These are phyloP conservation scores for Bryopsis sp. DNA, from an alignment of 139 green algal genomes.

Conservation along the genomic window DNA sequence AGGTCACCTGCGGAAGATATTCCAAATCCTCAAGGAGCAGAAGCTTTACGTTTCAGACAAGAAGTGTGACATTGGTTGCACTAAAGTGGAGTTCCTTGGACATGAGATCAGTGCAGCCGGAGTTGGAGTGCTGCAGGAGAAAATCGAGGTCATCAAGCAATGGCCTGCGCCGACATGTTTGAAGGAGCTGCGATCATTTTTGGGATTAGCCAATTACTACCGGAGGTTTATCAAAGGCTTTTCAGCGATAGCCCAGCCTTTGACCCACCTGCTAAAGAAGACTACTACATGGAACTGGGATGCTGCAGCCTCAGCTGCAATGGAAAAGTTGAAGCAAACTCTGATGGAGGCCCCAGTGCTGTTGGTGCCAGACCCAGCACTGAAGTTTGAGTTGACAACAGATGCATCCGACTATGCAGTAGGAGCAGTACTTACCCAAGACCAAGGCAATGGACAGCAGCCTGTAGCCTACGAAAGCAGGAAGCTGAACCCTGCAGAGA, in stretches of 20 bases:
- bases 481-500: neutral
- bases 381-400: neutral
- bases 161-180: neutral
- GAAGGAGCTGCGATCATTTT: neutral
- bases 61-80: neutral
- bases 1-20: too few species aligned
- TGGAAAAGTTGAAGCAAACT: neutral
- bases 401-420: neutral
- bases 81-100: neutral
- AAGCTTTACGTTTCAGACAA: too few species aligned
- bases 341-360: neutral
- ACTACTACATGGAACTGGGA: neutral
- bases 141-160: neutral
- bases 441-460: neutral
- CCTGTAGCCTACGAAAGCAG: neutral
- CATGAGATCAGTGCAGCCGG: neutral
- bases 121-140: neutral
- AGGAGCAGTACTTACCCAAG: neutral
- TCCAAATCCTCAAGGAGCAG: too few species aligned
- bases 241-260: neutral
- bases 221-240: neutral
- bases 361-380: neutral
- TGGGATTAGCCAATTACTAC: neutral
- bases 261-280: neutral
- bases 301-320: neutral